Evolutionary conservation across 164 flowering plant species (phyloP), one percentile per base, ranked within the genome.

Genomic region (Paratinospora sagittata): DNA sequence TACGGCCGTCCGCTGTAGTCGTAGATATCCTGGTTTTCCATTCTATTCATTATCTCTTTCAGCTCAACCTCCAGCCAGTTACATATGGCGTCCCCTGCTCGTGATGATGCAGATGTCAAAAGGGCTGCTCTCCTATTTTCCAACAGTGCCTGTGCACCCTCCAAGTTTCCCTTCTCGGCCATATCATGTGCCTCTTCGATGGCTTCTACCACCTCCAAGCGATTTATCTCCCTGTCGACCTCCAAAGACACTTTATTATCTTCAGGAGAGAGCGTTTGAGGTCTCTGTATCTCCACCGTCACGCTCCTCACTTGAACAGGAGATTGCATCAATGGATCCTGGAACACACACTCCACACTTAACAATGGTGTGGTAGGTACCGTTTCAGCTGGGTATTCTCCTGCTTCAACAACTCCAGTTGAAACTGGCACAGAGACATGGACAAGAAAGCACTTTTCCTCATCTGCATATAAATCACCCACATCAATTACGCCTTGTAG

Each of bases 401-500:
- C n/a, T n/a, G n/a, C n/a, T n/a, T n/a, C n/a, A n/a, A n/a, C n/a
- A n/a, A n/a, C n/a, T n/a, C n/a, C n/a, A n/a, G n/a, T n/a, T n/a
- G n/a, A n/a, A n/a, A 73, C 81, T 9, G 98, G 96, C 70, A 95
- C 69, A 68, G 87, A 74, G 27, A 89, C 41, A 3, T 79, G 76
- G 21, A 88, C 87, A 62, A 90, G 73, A 79, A 95, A 95, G 72
- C 92, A 92, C 73, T 97, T 81, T 78, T 90, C 92, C 77, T 95
- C 99, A 66, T 95, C 96, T 17, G 98, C 98, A 81, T 95, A 95
- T 76, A 95, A 70, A 70, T 89, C 96, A 26, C 97, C 98, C 58
- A 88, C 86, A 60, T 82, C 78, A 19, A 95, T 81, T 30, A 66
- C 71, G 14, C 88, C 97, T n/a, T n/a, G n/a, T n/a, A 17, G 45